Conservation (phyloP, 2,329 filamentous ascomycete genomes). For the Verticillium nonalfalfae region DNA sequence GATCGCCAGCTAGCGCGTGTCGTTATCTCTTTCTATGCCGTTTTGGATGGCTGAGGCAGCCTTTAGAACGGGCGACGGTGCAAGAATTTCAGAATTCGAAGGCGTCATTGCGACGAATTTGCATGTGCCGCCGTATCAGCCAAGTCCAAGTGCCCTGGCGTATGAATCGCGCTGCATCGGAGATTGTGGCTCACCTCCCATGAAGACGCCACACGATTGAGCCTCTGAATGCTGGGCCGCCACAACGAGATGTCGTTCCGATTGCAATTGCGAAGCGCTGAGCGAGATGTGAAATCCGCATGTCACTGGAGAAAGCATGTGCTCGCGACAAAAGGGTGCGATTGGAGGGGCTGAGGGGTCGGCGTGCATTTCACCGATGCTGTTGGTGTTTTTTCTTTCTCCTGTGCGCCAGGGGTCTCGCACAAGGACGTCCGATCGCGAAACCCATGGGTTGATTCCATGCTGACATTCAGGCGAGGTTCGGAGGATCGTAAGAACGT, state of each 20-base stretch:
- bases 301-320: background rate
- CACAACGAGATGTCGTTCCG: background rate
- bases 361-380: background rate
- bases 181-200: background rate
- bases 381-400: background rate
- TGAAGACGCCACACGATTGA: background rate
- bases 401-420: background rate
- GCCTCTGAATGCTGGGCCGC: background rate
- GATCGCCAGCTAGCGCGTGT: background rate
- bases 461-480: background rate
- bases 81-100: background rate
- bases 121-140: background rate
- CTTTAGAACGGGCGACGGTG: background rate
- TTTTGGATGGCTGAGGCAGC: background rate
- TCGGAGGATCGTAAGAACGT: background rate
- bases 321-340: background rate
- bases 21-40: background rate
- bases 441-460: background rate
- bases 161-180: background rate
- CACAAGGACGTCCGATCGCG: background rate
- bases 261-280: background rate
- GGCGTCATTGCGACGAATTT: background rate
- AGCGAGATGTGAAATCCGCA: background rate
- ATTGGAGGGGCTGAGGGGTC: background rate
- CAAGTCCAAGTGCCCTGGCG: background rate